Base-by-base conservation (phyloP, 2,329 filamentous ascomycete genomes). In the Pyrenophora teres region DNA sequence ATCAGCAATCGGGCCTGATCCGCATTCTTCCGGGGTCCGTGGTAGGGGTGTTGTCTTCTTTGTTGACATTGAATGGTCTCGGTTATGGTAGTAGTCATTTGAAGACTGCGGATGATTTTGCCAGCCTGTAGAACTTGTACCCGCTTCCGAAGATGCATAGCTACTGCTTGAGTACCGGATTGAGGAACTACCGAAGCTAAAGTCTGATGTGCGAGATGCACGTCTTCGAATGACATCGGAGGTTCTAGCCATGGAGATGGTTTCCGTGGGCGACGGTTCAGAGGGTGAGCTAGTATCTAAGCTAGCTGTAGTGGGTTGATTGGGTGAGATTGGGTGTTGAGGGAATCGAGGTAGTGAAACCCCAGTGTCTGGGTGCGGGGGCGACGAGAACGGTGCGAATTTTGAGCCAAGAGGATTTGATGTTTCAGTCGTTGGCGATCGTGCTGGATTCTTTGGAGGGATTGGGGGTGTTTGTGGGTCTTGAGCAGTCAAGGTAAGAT, bases 91-190 rank as follows among this genome's bases (percentile, higher is more conserved):
- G 1, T 61, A 65, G 4, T 56, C 51, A 33, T 49, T 54, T 4
- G 47, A 40, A 2, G 46, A 46, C 6, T 44, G 40, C 9, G 40
- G 52, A 38, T 57, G 52, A 21, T 46, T 56, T 15, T 54, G 54
- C 57, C 59, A 55, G n/a, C 54, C 52, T 6, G 23, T 45, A 32
- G 59, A 56, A 31, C 54, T 65, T 13, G 56, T 44, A 12, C 56
- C 56, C 5, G 52, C 90, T 94, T 72, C 83, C 94, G 45, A 94
- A 89, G 74, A 91, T 93, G 74, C 93, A 94, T 68, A 92, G 93
- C 74, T 86, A 86, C 21, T 88, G 89, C 52, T 57, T 1, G 64
- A 96, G 93, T 75, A 91, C 92, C 62, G 92, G 92, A 74, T 89
- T 91, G 77, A 92, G 87, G 89, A 92, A 86, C n/a, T 78, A 90